A percentile compares a stretch with the other conserved stretches of the same genome.
Evolutionary conservation across 345 rosid species (phyloP).

Genomic region (Acer saccharum): DNA sequence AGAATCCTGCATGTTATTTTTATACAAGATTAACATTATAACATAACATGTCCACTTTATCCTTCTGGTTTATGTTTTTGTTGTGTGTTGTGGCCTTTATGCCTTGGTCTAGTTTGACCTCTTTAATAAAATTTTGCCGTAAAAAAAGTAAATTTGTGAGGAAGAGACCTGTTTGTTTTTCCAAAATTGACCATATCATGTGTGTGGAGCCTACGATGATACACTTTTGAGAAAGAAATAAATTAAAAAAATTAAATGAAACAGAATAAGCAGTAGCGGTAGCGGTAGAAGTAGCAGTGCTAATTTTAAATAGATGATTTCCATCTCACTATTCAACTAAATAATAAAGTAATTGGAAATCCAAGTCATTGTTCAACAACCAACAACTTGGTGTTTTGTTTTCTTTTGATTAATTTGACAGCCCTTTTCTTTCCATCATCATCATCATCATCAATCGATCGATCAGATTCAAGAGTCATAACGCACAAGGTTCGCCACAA

Average conservation of each 20-base stretch:
- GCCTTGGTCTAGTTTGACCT: too few species aligned
- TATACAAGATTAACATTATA: too few species aligned
- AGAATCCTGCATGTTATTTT: too few species aligned
- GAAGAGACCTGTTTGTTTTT: too few species aligned
- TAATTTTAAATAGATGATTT: slow-evolving; percentile 33
- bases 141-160: too few species aligned
- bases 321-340: slow-evolving; percentile 55
- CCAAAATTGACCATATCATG: too few species aligned
- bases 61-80: too few species aligned
- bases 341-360: slow-evolving; percentile 52
- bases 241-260: not conserved
- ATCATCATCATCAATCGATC: not conserved
- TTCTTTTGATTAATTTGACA: not conserved
- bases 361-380: slow-evolving; percentile 69
- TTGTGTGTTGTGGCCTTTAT: too few species aligned
- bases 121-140: too few species aligned
- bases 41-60: too few species aligned
- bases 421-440: slow-evolving; percentile 2
- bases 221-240: not conserved
- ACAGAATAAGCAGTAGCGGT: not conserved
- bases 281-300: not conserved
- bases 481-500: slow-evolving; percentile 83
- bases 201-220: too few species aligned
- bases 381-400: slow-evolving; percentile 23
- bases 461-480: slow-evolving; percentile 40